Percentiles rank a stretch among this genome's conserved stretches.
These are phyloP conservation scores for Penicillium corylophilum DNA, from an alignment of 2,329 filamentous ascomycete genomes.

Conservation along the genomic window DNA sequence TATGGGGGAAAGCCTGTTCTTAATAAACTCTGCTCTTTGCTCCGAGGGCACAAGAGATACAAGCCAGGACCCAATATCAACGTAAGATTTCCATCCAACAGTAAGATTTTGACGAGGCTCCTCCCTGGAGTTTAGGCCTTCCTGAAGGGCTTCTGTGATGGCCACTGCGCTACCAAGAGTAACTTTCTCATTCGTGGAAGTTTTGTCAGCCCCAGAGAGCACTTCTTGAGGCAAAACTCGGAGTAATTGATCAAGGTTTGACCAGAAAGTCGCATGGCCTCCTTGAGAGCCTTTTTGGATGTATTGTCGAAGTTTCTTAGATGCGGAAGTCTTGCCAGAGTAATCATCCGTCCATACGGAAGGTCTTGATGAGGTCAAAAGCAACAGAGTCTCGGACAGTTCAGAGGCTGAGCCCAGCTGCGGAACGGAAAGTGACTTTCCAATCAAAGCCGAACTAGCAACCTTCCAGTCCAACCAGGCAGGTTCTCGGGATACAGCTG, in stretches of 20 bases:
- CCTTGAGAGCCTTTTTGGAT: slow-evolving; percentile 81
- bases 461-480: slow-evolving; percentile 60
- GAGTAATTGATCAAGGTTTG: slow-evolving; percentile 63
- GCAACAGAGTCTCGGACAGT: slow-evolving; percentile 65
- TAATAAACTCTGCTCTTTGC: slow-evolving; percentile 47
- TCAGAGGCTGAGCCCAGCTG: slow-evolving; percentile 74
- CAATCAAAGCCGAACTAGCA: slow-evolving; percentile 68
- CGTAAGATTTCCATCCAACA: slow-evolving; percentile 73
- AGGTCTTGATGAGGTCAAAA: slow-evolving; percentile 64
- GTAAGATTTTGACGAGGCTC: slow-evolving; percentile 69
- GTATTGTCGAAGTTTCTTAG: slow-evolving; percentile 65
- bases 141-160: slow-evolving; percentile 66
- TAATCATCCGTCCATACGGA: slow-evolving; percentile 72
- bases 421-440: slow-evolving; percentile 68
- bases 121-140: slow-evolving; percentile 70
- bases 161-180: slow-evolving; percentile 55
- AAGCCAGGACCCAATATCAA: slow-evolving; percentile 61
- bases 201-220: slow-evolving; percentile 29
- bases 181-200: slow-evolving; percentile 21
- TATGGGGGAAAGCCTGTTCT: slow-evolving; percentile 52
- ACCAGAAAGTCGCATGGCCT: slow-evolving; percentile 72
- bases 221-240: slow-evolving; percentile 54
- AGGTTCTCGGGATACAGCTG: slow-evolving; percentile 50
- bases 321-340: slow-evolving; percentile 56
- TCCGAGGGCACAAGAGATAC: slow-evolving; percentile 49